Evolutionary conservation across 306 rosid genomes (phyloP).

Genomic region (Boehmeria nivea): DNA sequence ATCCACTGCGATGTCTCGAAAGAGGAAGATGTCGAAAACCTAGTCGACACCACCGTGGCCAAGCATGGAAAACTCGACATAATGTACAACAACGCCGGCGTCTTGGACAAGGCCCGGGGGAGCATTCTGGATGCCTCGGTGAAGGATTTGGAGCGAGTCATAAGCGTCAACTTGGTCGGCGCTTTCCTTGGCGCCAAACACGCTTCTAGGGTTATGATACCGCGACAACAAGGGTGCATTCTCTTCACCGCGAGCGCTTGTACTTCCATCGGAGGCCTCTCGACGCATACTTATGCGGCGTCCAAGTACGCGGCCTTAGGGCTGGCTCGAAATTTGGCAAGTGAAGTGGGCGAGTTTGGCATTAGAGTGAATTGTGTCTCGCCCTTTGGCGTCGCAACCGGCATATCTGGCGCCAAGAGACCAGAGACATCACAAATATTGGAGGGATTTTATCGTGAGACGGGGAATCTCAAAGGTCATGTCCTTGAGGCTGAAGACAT

Average conservation of each 20-base stretch:
- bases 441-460: slow-evolving; percentile 31
- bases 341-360: slow-evolving; percentile 69
- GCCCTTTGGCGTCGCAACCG: slow-evolving; percentile 45
- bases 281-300: slow-evolving; percentile 55
- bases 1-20: slow-evolving; percentile 67
- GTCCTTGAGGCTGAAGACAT: slow-evolving; percentile 61
- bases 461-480: slow-evolving; percentile 49
- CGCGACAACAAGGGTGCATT: slow-evolving; percentile 39
- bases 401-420: slow-evolving; percentile 8
- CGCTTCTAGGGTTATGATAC: slow-evolving; percentile 64
- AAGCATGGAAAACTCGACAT: slow-evolving; percentile 59
- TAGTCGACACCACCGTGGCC: slow-evolving; percentile 27
- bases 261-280: slow-evolving; percentile 56
- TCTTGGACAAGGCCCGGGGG: slow-evolving; percentile 30
- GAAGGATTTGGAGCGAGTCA: slow-evolving; percentile 58
- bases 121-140: slow-evolving; percentile 49
- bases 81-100: slow-evolving; percentile 84
- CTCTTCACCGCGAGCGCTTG: slow-evolving; percentile 54
- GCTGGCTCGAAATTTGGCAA: slow-evolving; percentile 57
- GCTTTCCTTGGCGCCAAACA: slow-evolving; percentile 69
- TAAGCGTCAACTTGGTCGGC: slow-evolving; percentile 51
- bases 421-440: no score
- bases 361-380: slow-evolving; percentile 77
- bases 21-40: slow-evolving; percentile 48
- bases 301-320: slow-evolving; percentile 75